phyloP scores from a whole-genome alignment of 306 rosid genomes.

The Vigna unguiculata region DNA sequence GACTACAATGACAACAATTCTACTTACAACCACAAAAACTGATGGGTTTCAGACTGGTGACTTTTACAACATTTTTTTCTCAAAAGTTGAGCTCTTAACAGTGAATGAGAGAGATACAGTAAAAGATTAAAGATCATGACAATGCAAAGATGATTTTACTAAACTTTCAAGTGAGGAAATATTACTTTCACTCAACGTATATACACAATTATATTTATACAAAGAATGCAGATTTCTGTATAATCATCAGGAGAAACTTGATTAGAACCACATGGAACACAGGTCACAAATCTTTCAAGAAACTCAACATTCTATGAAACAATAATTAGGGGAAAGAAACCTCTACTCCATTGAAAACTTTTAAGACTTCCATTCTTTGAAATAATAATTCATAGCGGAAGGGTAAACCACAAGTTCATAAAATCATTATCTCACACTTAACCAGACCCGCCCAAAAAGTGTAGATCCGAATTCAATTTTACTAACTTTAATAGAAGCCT shows the following conservation, averaged over 20 bases:
- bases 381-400: constrained; percentile 21
- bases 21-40: constrained; percentile 12
- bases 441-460: not conserved
- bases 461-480: constrained; percentile 26
- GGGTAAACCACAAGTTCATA: constrained; percentile 35
- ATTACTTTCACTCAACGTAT: constrained; percentile 22
- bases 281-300: constrained; percentile 9
- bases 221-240: not conserved
- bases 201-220: not conserved
- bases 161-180: constrained; percentile 2
- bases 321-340: not conserved
- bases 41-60: constrained; percentile 15
- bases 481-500: constrained; percentile 23
- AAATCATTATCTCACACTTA: constrained; percentile 16
- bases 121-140: constrained; percentile 3
- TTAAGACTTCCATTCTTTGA: not conserved
- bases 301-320: constrained; percentile 4
- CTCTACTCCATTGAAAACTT: not conserved
- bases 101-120: not conserved
- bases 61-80: not conserved
- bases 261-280: constrained; percentile 13
- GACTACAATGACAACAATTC: constrained; percentile 28
- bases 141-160: constrained; percentile 12
- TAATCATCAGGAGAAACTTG: constrained; percentile 1
- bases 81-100: not conserved